These are phyloP conservation scores for Gymnopilus junonius DNA, from an alignment of 768 basidiomycete species.

Conservation along the genomic window DNA sequence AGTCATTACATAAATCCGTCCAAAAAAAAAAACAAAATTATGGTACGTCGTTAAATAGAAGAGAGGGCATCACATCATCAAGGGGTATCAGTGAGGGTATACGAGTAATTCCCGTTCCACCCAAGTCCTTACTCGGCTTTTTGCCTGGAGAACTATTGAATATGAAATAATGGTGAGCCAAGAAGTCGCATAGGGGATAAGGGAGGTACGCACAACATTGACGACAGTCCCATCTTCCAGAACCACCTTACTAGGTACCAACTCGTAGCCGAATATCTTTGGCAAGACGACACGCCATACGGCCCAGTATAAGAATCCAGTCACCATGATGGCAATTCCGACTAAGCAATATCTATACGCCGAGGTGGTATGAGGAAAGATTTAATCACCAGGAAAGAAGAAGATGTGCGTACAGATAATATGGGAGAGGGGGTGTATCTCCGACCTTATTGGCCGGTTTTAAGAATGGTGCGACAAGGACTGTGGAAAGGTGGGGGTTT, in stretches of 20 bases:
- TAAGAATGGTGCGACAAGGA: constrained; percentile 60
- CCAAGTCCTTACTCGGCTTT: constrained; percentile 10
- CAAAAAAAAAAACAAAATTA: neutral
- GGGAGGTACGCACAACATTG: constrained; percentile 44
- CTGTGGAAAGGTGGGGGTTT: constrained; percentile 34
- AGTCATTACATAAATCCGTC: too few relatives aligned
- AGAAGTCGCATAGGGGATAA: neutral
- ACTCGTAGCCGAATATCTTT: constrained; percentile 49
- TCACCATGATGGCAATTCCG: constrained; percentile 50
- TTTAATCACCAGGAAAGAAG: neutral
- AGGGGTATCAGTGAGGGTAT: neutral
- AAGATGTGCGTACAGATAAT: constrained; percentile 50
- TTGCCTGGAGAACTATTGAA: constrained; percentile 16
- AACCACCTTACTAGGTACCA: constrained; percentile 51
- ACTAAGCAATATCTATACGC: constrained; percentile 52
- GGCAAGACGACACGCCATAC: constrained; percentile 56
- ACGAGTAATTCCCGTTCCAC: neutral
- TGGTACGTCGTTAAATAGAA: too few relatives aligned
- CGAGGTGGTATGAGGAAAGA: neutral
- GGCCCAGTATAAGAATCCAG: constrained; percentile 58
- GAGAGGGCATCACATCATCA: too few relatives aligned
- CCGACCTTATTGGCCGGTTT: constrained; percentile 57
- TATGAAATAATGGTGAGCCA: neutral
- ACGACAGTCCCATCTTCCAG: constrained; percentile 59
- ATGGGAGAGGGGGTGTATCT: constrained; percentile 63